Percentiles rank a stretch among this genome's conserved stretches.
These are phyloP conservation scores for Fonsecaea pedrosoi DNA, from an alignment of 2,329 filamentous ascomycete species.

Conservation along the genomic window DNA sequence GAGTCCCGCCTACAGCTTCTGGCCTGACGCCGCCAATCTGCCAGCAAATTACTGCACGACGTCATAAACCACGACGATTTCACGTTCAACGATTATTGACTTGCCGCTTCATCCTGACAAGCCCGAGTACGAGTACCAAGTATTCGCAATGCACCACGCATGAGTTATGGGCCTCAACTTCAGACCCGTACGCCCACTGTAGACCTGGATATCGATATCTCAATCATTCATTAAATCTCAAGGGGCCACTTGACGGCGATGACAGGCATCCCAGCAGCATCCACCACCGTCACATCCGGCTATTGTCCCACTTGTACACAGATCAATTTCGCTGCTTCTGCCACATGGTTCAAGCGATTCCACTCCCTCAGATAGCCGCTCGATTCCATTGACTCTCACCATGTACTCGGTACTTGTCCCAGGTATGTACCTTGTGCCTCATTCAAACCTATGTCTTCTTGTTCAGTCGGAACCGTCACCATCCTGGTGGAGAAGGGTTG, in stretches of 20 bases:
- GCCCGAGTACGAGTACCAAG: too few relatives aligned
- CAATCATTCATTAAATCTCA: constrained; percentile 1
- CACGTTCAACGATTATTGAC: not conserved
- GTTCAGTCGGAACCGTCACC: not conserved
- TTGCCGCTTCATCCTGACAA: not conserved
- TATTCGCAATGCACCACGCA: not conserved
- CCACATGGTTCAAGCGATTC: constrained; percentile 5
- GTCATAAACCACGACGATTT: not conserved
- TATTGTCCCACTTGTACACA: not conserved
- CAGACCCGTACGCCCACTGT: not conserved
- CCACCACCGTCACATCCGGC: not conserved
- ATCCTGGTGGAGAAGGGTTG: not conserved
- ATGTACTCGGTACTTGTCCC: too few relatives aligned
- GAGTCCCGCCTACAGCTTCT: constrained; percentile 14
- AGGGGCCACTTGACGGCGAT: not conserved
- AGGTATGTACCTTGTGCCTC: not conserved
- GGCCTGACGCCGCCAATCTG: constrained; percentile 29
- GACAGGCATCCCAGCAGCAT: not conserved
- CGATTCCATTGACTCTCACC: not conserved
- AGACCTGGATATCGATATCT: not conserved
- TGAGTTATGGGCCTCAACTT: not conserved
- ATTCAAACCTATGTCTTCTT: not conserved
- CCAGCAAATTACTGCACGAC: constrained; percentile 16
- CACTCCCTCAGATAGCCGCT: not conserved
- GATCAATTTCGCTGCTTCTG: constrained; percentile 4